These are phyloP conservation scores for Aspergillus sclerotiicarbonarius DNA, from an alignment of 495 filamentous ascomycete species.

Conservation along the genomic window DNA sequence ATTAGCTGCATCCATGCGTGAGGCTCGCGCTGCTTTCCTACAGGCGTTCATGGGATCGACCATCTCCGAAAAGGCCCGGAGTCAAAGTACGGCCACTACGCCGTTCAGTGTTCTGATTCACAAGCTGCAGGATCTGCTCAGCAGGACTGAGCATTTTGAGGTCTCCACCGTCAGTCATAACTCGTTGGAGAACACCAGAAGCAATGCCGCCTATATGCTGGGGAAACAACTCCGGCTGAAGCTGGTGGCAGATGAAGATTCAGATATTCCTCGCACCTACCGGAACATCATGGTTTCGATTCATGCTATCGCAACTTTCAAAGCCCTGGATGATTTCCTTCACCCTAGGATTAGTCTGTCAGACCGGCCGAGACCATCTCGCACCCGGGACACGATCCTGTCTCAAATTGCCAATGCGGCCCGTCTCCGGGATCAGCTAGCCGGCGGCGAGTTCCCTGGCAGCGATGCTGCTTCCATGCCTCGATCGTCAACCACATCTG, in stretches of 20 bases:
- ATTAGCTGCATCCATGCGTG: slow-evolving; percentile 30
- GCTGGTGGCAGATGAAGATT: slow-evolving; percentile 84
- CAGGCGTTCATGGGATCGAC: slow-evolving; percentile 89
- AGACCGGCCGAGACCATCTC: slow-evolving; percentile 70
- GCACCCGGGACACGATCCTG: slow-evolving; percentile 63
- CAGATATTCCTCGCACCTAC: slow-evolving; percentile 79
- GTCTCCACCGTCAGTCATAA: slow-evolving; percentile 94
- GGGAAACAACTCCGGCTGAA: slow-evolving; percentile 92
- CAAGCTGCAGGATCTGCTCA: slow-evolving; percentile 93
- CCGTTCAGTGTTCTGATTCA: slow-evolving; percentile 89
- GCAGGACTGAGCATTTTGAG: slow-evolving; percentile 96
- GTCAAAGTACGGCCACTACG: slow-evolving; percentile 65
- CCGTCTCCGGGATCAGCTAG: slow-evolving; percentile 45
- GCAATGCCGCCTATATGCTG: slow-evolving; percentile 91
- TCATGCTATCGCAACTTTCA: slow-evolving; percentile 97
- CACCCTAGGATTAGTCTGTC: slow-evolving; percentile 82
- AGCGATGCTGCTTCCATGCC: slow-evolving; percentile 30
- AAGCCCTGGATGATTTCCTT: slow-evolving; percentile 93
- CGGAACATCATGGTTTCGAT: slow-evolving; percentile 97
- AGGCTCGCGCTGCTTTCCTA: slow-evolving; percentile 79
- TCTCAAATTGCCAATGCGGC: slow-evolving; percentile 81
- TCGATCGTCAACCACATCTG: slow-evolving; percentile 24
- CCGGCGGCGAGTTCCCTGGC: slow-evolving; percentile 28
- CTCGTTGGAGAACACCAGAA: slow-evolving; percentile 85
- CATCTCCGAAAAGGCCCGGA: slow-evolving; percentile 59